Evolutionary conservation across 495 filamentous ascomycete species (phyloP), one percentile per base, ranked within the genome.

Genomic region (Penicillium mononematosum): DNA sequence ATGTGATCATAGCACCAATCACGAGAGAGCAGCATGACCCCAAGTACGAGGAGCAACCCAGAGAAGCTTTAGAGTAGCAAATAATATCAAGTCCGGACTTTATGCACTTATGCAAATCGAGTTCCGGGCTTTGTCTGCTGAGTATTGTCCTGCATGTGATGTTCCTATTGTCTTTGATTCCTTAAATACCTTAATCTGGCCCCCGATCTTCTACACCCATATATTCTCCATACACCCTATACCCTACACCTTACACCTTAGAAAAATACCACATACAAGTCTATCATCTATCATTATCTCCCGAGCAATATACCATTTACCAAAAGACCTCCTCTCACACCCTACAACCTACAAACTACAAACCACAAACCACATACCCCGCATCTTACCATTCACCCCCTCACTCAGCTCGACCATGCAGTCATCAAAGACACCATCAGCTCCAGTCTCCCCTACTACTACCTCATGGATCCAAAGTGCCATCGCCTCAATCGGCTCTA

Each of bases 381-480:
- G 24, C 20, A 45, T 14, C 4, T 17, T 16, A 1, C 22, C 22
- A 50, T 36, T 32, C 12, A 50, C 19, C 48, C 47, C 31, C 47
- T 14, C 47, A 22, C 19, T 14, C 47, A 39, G 36, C 31, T 32
- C 31, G 10, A 38, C 36, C 16, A 53, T 53, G 50, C 50, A 41
- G 16, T 17, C 50, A 7, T 8, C 49, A 11, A 32, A 29, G 6
- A 12, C 14, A 3, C 19, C 25, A 14, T 27, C 51, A 9, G 14
- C 42, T 7, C 24, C 27, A 10, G 19, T 29, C 7, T 22, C 55
- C 11, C 16, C 36, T 17, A 10, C 41, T 32, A 31, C 38, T 27
- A 31, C 38, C 14, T 54, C 56, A 6, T 67, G 65, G 65, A 19
- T 55, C 12, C 59, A 50, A 5, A 48, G n/a, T 20, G 22, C 59